Base-by-base conservation (phyloP, 192 early-diverging fungal species). In the Podila verticillata region DNA sequence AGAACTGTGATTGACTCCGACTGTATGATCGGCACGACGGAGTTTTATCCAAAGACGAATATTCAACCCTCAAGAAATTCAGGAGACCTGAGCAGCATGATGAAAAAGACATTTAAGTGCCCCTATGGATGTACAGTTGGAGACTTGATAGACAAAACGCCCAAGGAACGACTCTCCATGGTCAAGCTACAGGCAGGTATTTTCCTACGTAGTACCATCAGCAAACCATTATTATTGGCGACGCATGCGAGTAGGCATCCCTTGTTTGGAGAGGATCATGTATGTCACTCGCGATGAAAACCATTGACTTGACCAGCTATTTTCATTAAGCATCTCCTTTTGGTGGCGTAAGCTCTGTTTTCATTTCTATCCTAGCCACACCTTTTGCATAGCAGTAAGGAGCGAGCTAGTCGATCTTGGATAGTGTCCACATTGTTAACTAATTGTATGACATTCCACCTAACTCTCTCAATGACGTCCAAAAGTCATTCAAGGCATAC, bases 101-200 rank as follows among this genome's bases (percentile, higher is more conserved):
- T 15, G 72, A 74, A 44, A 61, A 67, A 22, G 65, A 74, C n/a
- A 67, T 74, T 28, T 32, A 67, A 74, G 30, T 35, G 32, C 28
- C 72, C 65, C 2, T 67, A 3, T 47, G 72, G 72, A 47, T 65
- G 72, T 19, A 67, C 65, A 3, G 51, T 74, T 32, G 72, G 72
- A 5, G 72, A 74, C 24, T 0, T 74, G 12, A 47, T 74, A 4
- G 72, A 74, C 48, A 39, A 29, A 10, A 67, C 65, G 0, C 72
- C 65, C 31, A 74, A 67, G 60, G 65, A 67, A 5, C 64, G 64
- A 4, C 32, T 67, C 1, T 74, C 72, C 36, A 74, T 67, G 35
- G 65, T 74, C 65, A 54, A 67, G 59, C 24, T 74, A 7, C 58
- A 74, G 60, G 72, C 34, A 74, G 63, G 20, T 67, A 74, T 65